Percentiles rank a stretch among this genome's conserved stretches.
Evolutionary conservation across 768 basidiomycete genomes (phyloP).

Genomic region (Boletus pseudo-olivaceus): DNA sequence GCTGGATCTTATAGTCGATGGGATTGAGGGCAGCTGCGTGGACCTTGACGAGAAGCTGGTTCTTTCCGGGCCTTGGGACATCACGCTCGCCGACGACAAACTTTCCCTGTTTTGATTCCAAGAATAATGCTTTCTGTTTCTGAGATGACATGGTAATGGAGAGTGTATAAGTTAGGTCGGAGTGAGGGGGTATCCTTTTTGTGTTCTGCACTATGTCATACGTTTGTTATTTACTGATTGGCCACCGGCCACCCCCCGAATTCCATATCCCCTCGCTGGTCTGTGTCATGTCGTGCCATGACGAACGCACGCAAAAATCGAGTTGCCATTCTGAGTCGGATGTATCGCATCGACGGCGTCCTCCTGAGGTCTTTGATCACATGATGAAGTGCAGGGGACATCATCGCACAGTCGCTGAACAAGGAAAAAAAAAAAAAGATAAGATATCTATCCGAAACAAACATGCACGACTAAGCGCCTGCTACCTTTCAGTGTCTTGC

Average conservation of each 20-base stretch:
- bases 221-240: constrained; percentile 26
- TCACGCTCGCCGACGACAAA: constrained; percentile 28
- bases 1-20: constrained; percentile 39
- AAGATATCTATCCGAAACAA: constrained; percentile 24
- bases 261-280: constrained; percentile 26
- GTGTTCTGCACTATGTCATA: constrained; percentile 14
- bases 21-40: constrained; percentile 44
- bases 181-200: constrained; percentile 1
- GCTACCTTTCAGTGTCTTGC: constrained; percentile 41
- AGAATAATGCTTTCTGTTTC: constrained; percentile 30
- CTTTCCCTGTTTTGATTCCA: constrained; percentile 25
- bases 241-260: constrained; percentile 33
- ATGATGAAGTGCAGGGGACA: constrained; percentile 15
- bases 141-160: constrained; percentile 18
- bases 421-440: constrained; percentile 13
- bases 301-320: constrained; percentile 30
- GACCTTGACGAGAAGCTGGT: constrained; percentile 42
- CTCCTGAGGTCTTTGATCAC: constrained; percentile 25
- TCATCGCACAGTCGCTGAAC: constrained; percentile 23
- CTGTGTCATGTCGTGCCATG: constrained; percentile 28
- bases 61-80: constrained; percentile 34
- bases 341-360: constrained; percentile 31
- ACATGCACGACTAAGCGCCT: constrained; percentile 15
- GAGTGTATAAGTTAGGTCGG: constrained; percentile 12
- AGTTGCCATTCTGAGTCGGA: constrained; percentile 30